Percentiles rank a stretch among this genome's conserved stretches.
phyloP scores from a whole-genome alignment of 2,329 filamentous ascomycete species.

The Fusarium heterosporum region DNA sequence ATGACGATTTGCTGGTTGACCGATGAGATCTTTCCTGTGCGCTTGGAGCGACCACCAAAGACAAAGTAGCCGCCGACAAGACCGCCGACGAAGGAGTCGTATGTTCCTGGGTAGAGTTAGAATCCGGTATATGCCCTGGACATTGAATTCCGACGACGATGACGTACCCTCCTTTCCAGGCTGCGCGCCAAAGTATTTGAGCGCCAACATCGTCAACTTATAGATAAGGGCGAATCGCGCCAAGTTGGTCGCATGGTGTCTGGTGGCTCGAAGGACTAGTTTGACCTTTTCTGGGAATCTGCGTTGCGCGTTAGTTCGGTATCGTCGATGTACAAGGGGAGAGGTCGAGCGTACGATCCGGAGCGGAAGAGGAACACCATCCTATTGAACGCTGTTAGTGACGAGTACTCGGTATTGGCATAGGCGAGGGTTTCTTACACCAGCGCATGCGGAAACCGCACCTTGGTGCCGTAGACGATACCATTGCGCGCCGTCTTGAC shows the following conservation, averaged over 20 bases:
- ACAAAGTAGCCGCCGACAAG: slow-evolving; percentile 91
- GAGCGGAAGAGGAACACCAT: slow-evolving; percentile 98
- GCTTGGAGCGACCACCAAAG: slow-evolving; percentile 76
- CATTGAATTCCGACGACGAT: slow-evolving; percentile 40
- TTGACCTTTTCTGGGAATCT: slow-evolving; percentile 79
- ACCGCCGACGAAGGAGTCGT: slow-evolving; percentile 88
- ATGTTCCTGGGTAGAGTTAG: slow-evolving; percentile 62
- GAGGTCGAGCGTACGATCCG: slow-evolving; percentile 72
- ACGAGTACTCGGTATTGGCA: background rate
- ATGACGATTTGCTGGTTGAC: slow-evolving; percentile 98
- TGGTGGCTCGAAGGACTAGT: slow-evolving; percentile 86
- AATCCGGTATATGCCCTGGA: background rate
- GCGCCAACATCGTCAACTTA: slow-evolving; percentile 81
- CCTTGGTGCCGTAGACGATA: slow-evolving; percentile 95
- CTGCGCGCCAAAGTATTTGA: slow-evolving; percentile 71
- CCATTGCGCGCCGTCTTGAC: slow-evolving; percentile 97
- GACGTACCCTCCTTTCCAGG: slow-evolving; percentile 68
- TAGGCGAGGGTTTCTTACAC: slow-evolving; percentile 63
- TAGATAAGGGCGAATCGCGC: slow-evolving; percentile 92
- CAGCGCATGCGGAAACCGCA: slow-evolving; percentile 96
- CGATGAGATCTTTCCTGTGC: slow-evolving; percentile 76
- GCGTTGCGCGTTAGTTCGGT: slow-evolving; percentile 33
- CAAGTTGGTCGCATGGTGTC: slow-evolving; percentile 90
- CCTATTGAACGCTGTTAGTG: slow-evolving; percentile 56
- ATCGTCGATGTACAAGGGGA: background rate